Conservation (phyloP, 306 rosid species). For the Quercus gilva region DNA sequence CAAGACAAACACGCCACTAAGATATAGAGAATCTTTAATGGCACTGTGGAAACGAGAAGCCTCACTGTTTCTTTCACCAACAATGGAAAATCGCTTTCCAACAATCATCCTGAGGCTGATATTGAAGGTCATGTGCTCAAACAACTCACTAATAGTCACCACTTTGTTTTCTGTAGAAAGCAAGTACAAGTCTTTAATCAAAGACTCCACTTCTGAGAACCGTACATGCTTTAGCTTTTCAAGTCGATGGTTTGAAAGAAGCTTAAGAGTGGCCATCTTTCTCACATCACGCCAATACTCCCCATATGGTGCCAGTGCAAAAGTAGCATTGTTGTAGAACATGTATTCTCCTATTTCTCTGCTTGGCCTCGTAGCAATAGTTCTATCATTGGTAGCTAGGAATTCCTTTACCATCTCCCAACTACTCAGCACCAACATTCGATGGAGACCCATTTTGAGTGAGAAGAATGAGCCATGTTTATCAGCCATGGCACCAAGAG, state of each 20-base stretch:
- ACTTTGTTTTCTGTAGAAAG: background rate
- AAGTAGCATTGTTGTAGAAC: slow-evolving; percentile 42
- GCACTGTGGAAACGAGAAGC: slow-evolving; percentile 34
- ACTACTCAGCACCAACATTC: slow-evolving; percentile 24
- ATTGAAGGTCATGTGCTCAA: slow-evolving; percentile 55
- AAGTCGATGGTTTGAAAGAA: slow-evolving; percentile 28
- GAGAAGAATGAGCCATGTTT: slow-evolving; percentile 38
- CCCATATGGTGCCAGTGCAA: slow-evolving; percentile 22
- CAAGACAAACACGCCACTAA: slow-evolving; percentile 51
- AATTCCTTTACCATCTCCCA: slow-evolving; percentile 35
- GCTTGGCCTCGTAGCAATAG: slow-evolving; percentile 34
- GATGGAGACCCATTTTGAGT: slow-evolving; percentile 31
- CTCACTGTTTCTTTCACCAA: slow-evolving; percentile 22
- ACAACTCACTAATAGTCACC: slow-evolving; percentile 31
- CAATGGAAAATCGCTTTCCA: slow-evolving; percentile 42
- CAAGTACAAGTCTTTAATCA: slow-evolving; percentile 22
- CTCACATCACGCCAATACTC: slow-evolving; percentile 32
- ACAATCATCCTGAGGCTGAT: slow-evolving; percentile 40
- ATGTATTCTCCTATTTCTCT: slow-evolving; percentile 24
- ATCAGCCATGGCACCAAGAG: slow-evolving; percentile 29
- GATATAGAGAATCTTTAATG: slow-evolving; percentile 36
- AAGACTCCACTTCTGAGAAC: slow-evolving; percentile 26
- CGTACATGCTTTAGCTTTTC: slow-evolving; percentile 39
- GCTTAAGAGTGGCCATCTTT: slow-evolving; percentile 21
- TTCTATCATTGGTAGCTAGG: slow-evolving; percentile 30